phyloP scores from a whole-genome alignment of 2,329 filamentous ascomycete species.

The Fusarium penzigii region DNA sequence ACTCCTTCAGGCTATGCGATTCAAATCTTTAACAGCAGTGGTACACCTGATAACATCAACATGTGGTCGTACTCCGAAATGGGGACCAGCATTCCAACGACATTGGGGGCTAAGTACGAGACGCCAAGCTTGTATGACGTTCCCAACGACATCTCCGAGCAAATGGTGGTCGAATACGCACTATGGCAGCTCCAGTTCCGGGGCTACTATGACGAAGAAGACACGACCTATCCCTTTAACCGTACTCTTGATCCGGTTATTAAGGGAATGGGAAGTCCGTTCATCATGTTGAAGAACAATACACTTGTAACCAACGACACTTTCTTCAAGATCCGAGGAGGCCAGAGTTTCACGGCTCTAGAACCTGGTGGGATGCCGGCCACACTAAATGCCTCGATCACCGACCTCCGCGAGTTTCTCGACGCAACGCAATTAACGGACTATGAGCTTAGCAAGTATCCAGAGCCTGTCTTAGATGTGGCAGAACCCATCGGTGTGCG shows the following conservation, averaged over 20 bases:
- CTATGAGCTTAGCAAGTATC: background rate
- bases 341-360: background rate
- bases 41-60: background rate
- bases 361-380: background rate
- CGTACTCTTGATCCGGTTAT: background rate
- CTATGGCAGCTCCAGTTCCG: slow-evolving; percentile 4
- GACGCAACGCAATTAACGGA: background rate
- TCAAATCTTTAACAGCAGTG: background rate
- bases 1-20: background rate
- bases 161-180: slow-evolving; percentile 6
- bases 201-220: background rate
- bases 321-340: slow-evolving; percentile 3
- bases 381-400: background rate
- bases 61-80: background rate
- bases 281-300: slow-evolving; percentile 1
- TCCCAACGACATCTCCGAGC: background rate
- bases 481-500: slow-evolving; percentile 9
- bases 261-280: slow-evolving; percentile 2
- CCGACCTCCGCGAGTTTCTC: background rate
- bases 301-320: slow-evolving; percentile 1
- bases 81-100: background rate
- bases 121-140: background rate
- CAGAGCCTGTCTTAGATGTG: background rate
- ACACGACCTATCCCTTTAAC: slow-evolving; percentile 1
- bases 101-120: background rate